A percentile compares a stretch with the other conserved stretches of the same genome.
Conservation (phyloP, 1,139 yeast genomes). For the Entelexis sorbosivorans region DNA sequence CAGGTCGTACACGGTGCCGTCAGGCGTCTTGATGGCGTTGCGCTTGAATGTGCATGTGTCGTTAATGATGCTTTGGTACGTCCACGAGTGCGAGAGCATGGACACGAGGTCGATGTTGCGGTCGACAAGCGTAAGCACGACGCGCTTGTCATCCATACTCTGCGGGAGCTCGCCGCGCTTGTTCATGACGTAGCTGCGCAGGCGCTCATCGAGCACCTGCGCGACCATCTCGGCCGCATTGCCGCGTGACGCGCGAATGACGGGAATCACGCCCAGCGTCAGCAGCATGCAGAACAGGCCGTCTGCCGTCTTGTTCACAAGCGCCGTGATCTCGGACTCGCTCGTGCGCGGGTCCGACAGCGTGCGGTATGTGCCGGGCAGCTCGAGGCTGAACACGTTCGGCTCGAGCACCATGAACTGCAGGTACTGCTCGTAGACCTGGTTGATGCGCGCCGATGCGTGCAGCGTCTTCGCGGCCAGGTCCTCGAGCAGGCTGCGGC, state of each 20-base stretch:
- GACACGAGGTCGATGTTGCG: constrained; percentile 82
- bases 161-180: constrained; percentile 35
- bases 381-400: constrained; percentile 69
- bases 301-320: constrained; percentile 60
- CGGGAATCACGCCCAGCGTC: constrained; percentile 71
- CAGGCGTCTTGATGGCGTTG: constrained; percentile 59
- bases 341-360: constrained; percentile 60
- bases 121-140: constrained; percentile 73
- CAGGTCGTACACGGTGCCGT: constrained; percentile 51
- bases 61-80: constrained; percentile 89
- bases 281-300: constrained; percentile 73
- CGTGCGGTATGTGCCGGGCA: constrained; percentile 51
- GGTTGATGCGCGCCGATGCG: constrained; percentile 58
- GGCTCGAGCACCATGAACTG: constrained; percentile 91
- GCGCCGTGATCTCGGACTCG: constrained; percentile 59
- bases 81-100: constrained; percentile 96
- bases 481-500: constrained; percentile 71
- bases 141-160: constrained; percentile 32
- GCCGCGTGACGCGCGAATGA: constrained; percentile 80
- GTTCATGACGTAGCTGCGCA: constrained; percentile 75
- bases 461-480: constrained; percentile 74
- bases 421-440: constrained; percentile 85
- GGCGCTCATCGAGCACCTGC: constrained; percentile 64
- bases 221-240: constrained; percentile 96
- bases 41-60: constrained; percentile 77